Evolutionary conservation across 345 rosid species (phyloP).

Genomic region (thale cress (Arabidopsis thaliana)): DNA sequence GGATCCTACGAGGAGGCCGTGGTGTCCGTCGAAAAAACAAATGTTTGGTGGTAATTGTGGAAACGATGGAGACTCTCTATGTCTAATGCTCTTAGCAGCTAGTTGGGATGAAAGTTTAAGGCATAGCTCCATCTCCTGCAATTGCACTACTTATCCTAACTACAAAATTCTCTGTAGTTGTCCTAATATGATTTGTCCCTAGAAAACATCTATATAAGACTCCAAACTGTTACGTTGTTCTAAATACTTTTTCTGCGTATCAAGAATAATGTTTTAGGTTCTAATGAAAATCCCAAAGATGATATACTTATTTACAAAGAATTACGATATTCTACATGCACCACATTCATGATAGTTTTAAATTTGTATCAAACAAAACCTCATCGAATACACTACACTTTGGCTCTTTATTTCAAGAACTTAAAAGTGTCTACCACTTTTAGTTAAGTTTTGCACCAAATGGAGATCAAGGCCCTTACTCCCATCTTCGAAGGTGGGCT

Average conservation of each 20-base stretch:
- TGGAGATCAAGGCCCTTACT: too few species aligned
- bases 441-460: too few species aligned
- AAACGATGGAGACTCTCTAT: slow-evolving; percentile 32
- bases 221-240: slow-evolving; percentile 6
- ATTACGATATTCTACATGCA: too few species aligned
- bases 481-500: too few species aligned
- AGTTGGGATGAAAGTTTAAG: slow-evolving; percentile 40
- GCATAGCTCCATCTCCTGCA: slow-evolving; percentile 37
- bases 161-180: slow-evolving; percentile 37
- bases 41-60: slow-evolving; percentile 37
- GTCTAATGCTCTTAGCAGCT: slow-evolving; percentile 38
- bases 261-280: neutral
- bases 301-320: neutral
- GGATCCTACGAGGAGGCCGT: slow-evolving; percentile 27
- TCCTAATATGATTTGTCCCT: slow-evolving; percentile 39
- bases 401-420: too few species aligned
- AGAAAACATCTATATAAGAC: slow-evolving; percentile 1
- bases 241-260: neutral
- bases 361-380: too few species aligned
- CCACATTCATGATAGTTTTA: too few species aligned
- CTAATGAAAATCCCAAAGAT: neutral
- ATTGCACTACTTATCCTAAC: slow-evolving; percentile 18
- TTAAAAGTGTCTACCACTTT: too few species aligned
- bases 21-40: slow-evolving; percentile 43
- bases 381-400: too few species aligned